Evolutionary conservation across 768 basidiomycete species (phyloP), one percentile per base, ranked within the genome.

Genomic region (Paxillus rubicundulus): DNA sequence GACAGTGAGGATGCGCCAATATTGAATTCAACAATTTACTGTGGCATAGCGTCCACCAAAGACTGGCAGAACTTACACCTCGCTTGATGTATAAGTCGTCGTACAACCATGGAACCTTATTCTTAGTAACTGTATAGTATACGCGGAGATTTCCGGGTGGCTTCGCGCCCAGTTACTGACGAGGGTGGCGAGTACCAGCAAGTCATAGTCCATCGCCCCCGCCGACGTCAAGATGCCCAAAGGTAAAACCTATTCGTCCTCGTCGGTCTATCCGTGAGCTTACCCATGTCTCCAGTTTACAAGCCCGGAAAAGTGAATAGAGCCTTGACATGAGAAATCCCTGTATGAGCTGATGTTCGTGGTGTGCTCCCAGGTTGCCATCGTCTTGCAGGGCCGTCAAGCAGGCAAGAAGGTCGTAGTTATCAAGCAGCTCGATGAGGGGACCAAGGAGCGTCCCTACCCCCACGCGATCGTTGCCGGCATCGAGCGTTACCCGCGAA

Each of bases 401-500:
- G 97, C 97, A 61, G 97, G 97, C 70, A 93, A 92, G 81, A 99
- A 99, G 82, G 96, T 98, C 62, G 96, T 99, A 56, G 90, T 98
- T 61, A 93, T 99, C 75, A 97, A 95, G 77, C 96, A 98, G 74
- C 71, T 86, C 57, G 97, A 99, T 70, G 97, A 98, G 71, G 95
- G 95, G 38, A 92, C 88, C 63, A 98, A 98, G 77, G 92, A 94
- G 63, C 82, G 92, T 58, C 92, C 87, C 51, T 99, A 97, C 78
- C 91, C 96, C 60, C 94, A 99, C 72, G 97, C 97, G 64, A 87
- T 99, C 69, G 96, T 98, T 68, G 97, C 94, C 53, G 97, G 97
- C 61, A 84, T 99, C 70, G 96, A 99, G 80, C 85, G 94, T 62
- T 98, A 97, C 85, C 97, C 97, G 16, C 80, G 89, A 70, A 98